Evolutionary conservation across 1,284 basidiomycete species (phyloP).

Genomic region (Irpex sp.): DNA sequence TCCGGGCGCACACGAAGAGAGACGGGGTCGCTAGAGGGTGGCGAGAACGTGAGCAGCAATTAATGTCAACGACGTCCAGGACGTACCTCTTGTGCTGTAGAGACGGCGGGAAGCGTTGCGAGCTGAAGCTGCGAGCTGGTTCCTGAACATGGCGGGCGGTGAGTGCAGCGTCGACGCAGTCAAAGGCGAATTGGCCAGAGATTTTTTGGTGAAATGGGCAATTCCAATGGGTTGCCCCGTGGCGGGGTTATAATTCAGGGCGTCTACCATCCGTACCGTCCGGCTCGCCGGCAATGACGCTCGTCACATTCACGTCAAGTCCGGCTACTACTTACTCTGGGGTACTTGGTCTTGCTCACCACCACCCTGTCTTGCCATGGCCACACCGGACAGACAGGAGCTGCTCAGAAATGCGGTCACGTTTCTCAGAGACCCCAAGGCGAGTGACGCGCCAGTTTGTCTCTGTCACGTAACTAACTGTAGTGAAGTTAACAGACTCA

Average conservation of each 20-base stretch:
- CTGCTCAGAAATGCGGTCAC: constrained; percentile 75
- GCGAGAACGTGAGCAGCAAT: constrained; percentile 8
- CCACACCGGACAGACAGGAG: constrained; percentile 57
- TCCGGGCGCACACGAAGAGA: constrained; percentile 24
- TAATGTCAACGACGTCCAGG: not conserved
- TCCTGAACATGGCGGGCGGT: constrained; percentile 31
- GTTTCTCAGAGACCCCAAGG: constrained; percentile 77
- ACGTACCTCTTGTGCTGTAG: constrained; percentile 42
- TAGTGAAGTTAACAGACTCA: constrained; percentile 44
- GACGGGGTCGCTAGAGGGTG: constrained; percentile 22
- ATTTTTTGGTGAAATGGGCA: constrained; percentile 13
- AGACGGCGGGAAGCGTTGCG: constrained; percentile 41
- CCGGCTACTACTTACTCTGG: not conserved
- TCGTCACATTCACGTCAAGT: constrained; percentile 17
- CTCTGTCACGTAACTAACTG: constrained; percentile 3
- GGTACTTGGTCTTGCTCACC: not conserved
- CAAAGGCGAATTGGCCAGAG: constrained; percentile 10
- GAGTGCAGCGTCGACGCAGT: constrained; percentile 13
- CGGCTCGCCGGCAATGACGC: constrained; percentile 4
- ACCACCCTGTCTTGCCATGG: constrained; percentile 29
- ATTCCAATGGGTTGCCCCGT: constrained; percentile 1
- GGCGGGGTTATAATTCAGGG: constrained; percentile 8
- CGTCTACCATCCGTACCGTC: constrained; percentile 3
- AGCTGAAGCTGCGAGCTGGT: constrained; percentile 45
- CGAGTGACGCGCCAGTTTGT: constrained; percentile 21